Evolutionary conservation across 179 eudicot species (phyloP).

Genomic region (Beta macrorhiza): DNA sequence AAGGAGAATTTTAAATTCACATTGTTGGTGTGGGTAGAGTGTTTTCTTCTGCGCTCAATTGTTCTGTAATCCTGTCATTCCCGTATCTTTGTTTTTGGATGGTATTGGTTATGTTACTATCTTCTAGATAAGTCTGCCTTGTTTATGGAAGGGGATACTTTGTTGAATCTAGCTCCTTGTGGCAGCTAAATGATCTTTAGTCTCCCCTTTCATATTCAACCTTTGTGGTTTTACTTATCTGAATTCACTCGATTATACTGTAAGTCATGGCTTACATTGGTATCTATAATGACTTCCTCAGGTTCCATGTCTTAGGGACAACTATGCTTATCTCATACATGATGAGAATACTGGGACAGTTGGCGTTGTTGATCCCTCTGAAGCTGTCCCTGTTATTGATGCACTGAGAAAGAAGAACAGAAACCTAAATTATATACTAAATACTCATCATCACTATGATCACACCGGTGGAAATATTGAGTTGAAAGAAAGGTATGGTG

Average conservation of each 20-base stretch:
- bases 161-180: not conserved
- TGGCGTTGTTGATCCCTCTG: conserved; percentile 94
- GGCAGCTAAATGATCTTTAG: not conserved
- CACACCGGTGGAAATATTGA: conserved; percentile 93
- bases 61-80: not conserved
- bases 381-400: conserved; percentile 74
- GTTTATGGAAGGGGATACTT: not conserved
- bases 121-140: not conserved
- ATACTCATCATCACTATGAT: conserved; percentile 91
- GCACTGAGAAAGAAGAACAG: conserved; percentile 58
- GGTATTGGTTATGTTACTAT: not conserved
- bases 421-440: conserved; percentile 74
- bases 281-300: conserved; percentile 25
- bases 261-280: not conserved
- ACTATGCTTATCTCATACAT: conserved; percentile 82
- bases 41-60: not conserved
- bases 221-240: conserved; percentile 3
- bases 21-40: not conserved
- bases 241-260: not conserved
- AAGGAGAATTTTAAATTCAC: not conserved
- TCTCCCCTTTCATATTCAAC: not conserved
- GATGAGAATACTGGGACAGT: conserved; percentile 88
- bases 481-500: conserved; percentile 83
- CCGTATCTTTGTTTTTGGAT: not conserved
- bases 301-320: conserved; percentile 88